Percentiles rank a stretch among this genome's conserved stretches.
phyloP scores from a whole-genome alignment of 176 grass and related monocot species.

The Oryza meridionalis region DNA sequence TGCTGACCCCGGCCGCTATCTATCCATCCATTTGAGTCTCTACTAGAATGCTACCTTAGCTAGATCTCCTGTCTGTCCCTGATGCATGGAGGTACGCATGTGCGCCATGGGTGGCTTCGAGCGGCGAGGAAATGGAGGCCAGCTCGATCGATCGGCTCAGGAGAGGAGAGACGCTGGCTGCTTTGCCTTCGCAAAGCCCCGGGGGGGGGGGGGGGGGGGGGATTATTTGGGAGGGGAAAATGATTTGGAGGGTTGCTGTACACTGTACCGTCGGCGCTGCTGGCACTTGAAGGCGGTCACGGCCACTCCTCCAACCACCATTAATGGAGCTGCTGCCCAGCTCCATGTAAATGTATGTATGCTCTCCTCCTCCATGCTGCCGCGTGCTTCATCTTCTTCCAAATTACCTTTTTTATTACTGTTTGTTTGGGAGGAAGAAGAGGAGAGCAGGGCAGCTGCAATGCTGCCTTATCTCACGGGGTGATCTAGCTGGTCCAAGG shows the following conservation, averaged over 20 bases:
- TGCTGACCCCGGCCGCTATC: not conserved
- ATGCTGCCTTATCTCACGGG: not conserved
- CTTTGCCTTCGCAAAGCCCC: not conserved
- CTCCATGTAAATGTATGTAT: not conserved
- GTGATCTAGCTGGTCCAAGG: not conserved
- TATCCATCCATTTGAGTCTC: not conserved
- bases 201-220: no score
- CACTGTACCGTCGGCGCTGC: conserved; percentile 4
- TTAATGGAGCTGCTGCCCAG: conserved; percentile 42
- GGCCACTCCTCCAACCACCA: conserved; percentile 37
- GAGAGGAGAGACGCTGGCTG: not conserved
- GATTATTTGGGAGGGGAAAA: not conserved
- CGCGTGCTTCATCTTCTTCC: not conserved
- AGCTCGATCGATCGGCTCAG: conserved; percentile 39
- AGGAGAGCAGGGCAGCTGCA: not conserved
- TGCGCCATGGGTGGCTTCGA: conserved; percentile 19
- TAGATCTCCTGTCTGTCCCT: not conserved
- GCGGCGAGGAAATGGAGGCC: conserved; percentile 54
- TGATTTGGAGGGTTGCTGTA: conserved; percentile 18
- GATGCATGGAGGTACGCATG: conserved; percentile 20
- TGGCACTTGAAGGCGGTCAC: conserved; percentile 29
- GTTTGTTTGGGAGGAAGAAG: not conserved
- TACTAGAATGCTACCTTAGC: not conserved
- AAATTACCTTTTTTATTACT: no score
- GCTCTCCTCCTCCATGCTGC: conserved; percentile 11